Percentiles rank a stretch among this genome's conserved stretches.
Conservation (phyloP, 176 grass and related monocot species). For the Phyllostachys edulis region DNA sequence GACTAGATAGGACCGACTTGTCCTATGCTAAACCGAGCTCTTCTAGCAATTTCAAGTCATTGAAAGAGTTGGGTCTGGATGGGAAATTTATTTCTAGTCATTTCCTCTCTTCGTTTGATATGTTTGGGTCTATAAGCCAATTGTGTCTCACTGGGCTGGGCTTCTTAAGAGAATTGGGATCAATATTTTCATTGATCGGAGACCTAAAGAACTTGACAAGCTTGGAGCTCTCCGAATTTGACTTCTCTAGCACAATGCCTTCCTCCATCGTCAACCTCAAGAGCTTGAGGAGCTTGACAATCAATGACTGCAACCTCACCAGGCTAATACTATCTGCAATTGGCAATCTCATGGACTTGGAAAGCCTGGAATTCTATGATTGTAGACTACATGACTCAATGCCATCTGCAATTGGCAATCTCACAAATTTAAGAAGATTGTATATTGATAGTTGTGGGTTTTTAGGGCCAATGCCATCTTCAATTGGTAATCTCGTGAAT, state of each 20-base stretch:
- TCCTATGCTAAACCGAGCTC: too few relatives aligned
- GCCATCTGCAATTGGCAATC: background rate
- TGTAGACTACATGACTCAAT: background rate
- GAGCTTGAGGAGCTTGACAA: background rate
- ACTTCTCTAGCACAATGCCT: slow-evolving; percentile 11
- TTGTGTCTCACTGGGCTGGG: too few relatives aligned
- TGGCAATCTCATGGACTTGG: background rate
- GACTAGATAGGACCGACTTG: too few relatives aligned
- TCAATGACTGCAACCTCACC: background rate
- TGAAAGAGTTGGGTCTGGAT: background rate
- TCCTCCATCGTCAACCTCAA: background rate
- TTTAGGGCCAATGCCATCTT: too few relatives aligned
- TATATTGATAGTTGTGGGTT: too few relatives aligned
- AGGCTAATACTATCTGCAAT: background rate
- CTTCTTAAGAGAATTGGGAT: too few relatives aligned
- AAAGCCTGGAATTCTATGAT: background rate
- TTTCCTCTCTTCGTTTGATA: too few relatives aligned
- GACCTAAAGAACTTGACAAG: background rate
- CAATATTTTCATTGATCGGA: background rate
- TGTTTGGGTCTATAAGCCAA: too few relatives aligned
- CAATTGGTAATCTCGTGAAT: too few relatives aligned
- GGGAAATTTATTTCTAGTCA: too few relatives aligned
- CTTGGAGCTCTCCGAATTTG: background rate
- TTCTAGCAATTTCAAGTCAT: background rate
- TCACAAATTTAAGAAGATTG: too few relatives aligned